Percentiles rank a stretch among this genome's conserved stretches.
Evolutionary conservation across 805 yeast genomes (phyloP).

Genomic region (Teunomyces panamensis): DNA sequence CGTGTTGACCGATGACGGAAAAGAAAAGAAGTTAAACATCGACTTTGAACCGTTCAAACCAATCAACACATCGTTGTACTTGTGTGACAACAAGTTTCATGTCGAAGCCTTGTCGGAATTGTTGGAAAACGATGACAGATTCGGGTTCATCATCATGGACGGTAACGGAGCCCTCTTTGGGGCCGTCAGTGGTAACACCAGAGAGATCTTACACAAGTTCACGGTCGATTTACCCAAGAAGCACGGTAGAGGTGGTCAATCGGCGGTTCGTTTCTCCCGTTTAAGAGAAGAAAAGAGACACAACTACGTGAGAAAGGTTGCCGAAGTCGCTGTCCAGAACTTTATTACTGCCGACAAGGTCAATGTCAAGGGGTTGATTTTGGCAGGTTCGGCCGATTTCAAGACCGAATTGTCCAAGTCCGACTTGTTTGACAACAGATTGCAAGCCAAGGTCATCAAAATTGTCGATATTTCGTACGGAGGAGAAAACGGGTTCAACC

Average conservation of each 20-base stretch:
- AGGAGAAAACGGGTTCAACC: conserved; percentile 99
- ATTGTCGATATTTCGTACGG: conserved; percentile 97
- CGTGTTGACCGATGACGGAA: conserved; percentile 94
- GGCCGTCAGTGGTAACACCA: conserved; percentile 90
- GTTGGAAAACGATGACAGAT: conserved; percentile 91
- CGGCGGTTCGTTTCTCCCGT: conserved; percentile 98
- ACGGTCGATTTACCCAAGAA: conserved; percentile 96
- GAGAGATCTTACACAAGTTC: conserved; percentile 94
- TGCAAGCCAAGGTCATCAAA: conserved; percentile 81
- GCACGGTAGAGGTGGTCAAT: conserved; percentile 99
- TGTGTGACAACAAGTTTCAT: conserved; percentile 98
- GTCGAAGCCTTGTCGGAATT: conserved; percentile 95
- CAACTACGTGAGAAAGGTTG: conserved; percentile 96
- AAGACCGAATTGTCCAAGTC: conserved; percentile 91
- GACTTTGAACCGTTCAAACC: conserved; percentile 99
- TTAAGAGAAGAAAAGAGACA: conserved; percentile 99
- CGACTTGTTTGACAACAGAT: conserved; percentile 88
- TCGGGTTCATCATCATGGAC: conserved; percentile 98
- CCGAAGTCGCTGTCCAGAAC: conserved; percentile 96
- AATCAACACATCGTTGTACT: conserved; percentile 88
- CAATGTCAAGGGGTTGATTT: conserved; percentile 87
- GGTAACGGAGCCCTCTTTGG: conserved; percentile 99
- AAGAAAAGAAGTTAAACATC: conserved; percentile 92
- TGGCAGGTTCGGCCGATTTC: conserved; percentile 99
- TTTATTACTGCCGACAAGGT: conserved; percentile 94